Evolutionary conservation across 805 yeast genomes (phyloP), one percentile per base, ranked within the genome.

Genomic region (Wickerhamiella domercqiae): DNA sequence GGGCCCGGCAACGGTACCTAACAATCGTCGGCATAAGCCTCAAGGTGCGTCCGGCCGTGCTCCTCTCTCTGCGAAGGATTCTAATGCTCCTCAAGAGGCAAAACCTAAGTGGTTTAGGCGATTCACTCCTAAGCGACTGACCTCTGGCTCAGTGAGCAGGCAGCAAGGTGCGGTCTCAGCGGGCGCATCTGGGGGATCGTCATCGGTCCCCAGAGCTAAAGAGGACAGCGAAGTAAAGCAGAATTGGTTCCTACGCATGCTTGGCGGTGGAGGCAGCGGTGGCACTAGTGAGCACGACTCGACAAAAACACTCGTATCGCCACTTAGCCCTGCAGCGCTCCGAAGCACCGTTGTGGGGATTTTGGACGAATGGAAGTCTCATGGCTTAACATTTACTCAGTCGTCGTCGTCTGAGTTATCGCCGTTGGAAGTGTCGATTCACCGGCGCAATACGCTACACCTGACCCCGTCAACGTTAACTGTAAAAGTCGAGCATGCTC

Each of bases 211-310:
- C 11, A 17, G 16, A 7, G 15, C 15, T 17, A 30, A 18, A 18
- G 9, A n/a, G 17, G 32, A 35, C 16, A 47, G 41, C 21, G 59
- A 53, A 38, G 51, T 54, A 16, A 46, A 47, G 32, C 61, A 57
- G 47, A 57, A 54, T 41, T 57, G 62, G 62, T 53, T 57, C 44
- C 50, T 57, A 55, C 56, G 54, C 46, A 43, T 57, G 45, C 41
- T 53, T 19, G 35, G 44, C 28, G 22, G 45, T 28, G n/a, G n/a
- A n/a, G n/a, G n/a, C n/a, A n/a, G n/a, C n/a, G 13, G 42, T 2
- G 20, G 43, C 16, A 44, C 29, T 25, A 15, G 40, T n/a, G 21
- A 21, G 22, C 39, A 32, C 20, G 22, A 45, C 14, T 19, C 46
- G 32, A 13, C 21, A 14, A 48, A 50, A 41, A 41, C 51, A 2